phyloP scores from a whole-genome alignment of 2,329 filamentous ascomycete genomes.

The Neurospora sp. region DNA sequence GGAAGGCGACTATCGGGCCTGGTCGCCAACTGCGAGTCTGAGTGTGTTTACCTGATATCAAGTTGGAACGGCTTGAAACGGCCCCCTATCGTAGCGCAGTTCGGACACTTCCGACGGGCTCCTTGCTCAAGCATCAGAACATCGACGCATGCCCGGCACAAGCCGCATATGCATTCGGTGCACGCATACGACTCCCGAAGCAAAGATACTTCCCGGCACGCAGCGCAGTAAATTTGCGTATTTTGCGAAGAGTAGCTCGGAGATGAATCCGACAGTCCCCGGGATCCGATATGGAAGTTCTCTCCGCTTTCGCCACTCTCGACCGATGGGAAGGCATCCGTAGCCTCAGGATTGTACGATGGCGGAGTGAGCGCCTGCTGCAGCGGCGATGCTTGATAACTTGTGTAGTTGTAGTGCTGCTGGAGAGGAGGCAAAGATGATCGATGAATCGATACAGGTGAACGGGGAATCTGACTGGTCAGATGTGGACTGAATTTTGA shows the following conservation, averaged over 20 bases:
- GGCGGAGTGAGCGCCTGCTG: conserved; percentile 87
- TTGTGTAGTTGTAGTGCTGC: conserved; percentile 37
- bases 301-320: conserved; percentile 68
- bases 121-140: conserved; percentile 68
- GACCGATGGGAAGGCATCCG: conserved; percentile 81
- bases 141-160: conserved; percentile 82
- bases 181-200: conserved; percentile 85
- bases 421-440: conserved; percentile 52
- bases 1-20: not conserved
- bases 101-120: conserved; percentile 66
- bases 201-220: conserved; percentile 67
- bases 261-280: conserved; percentile 60
- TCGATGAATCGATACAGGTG: conserved; percentile 53
- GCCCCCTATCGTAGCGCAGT: conserved; percentile 69
- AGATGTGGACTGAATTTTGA: conserved; percentile 33
- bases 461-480: conserved; percentile 49
- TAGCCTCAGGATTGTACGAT: conserved; percentile 52
- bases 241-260: conserved; percentile 62
- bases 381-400: conserved; percentile 81
- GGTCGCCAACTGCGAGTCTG: not conserved
- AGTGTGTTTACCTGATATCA: conserved; percentile 43
- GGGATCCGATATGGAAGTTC: conserved; percentile 60
- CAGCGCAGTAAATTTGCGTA: conserved; percentile 87
- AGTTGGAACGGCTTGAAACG: conserved; percentile 79
- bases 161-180: conserved; percentile 89